A percentile compares a stretch with the other conserved stretches of the same genome.
Conservation (phyloP, 257 asterid genomes). For the Misopates orontium region DNA sequence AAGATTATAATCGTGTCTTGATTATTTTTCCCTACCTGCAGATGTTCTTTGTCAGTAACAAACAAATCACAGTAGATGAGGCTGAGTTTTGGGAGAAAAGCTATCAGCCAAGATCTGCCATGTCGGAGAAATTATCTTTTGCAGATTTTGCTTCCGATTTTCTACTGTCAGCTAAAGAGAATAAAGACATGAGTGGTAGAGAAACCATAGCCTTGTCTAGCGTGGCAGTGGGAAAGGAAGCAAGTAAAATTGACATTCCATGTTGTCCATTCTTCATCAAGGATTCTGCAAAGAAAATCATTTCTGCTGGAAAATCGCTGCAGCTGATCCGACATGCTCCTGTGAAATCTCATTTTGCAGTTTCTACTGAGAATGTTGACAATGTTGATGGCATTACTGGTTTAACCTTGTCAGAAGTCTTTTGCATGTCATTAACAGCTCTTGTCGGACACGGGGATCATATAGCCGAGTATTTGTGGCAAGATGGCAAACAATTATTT, state of each 20-base stretch:
- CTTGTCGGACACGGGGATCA: constrained; percentile 82
- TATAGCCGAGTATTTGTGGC: constrained; percentile 56
- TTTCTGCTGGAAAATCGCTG: constrained; percentile 96
- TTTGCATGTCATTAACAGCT: constrained; percentile 79
- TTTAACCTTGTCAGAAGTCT: constrained; percentile 84
- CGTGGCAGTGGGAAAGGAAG: constrained; percentile 51
- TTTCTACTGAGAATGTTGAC: constrained; percentile 37
- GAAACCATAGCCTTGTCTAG: constrained; percentile 48
- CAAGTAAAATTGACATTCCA: constrained; percentile 43
- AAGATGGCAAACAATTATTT: constrained; percentile 45
- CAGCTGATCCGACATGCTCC: constrained; percentile 89
- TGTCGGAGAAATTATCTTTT: constrained; percentile 35
- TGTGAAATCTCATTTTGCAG: constrained; percentile 40
- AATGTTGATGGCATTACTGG: constrained; percentile 49
- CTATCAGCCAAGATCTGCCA: constrained; percentile 62
- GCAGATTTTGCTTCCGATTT: constrained; percentile 38
- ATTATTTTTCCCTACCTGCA: constrained; percentile 37
- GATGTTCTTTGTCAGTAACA: constrained; percentile 88
- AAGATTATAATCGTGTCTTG: background rate
- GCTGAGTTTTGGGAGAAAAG: constrained; percentile 99
- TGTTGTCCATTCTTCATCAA: constrained; percentile 80
- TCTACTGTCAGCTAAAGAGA: constrained; percentile 37
- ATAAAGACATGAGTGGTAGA: constrained; percentile 43
- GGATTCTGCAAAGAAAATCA: constrained; percentile 72
- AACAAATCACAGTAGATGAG: constrained; percentile 68